Percentiles rank a stretch among this genome's conserved stretches.
Evolutionary conservation across 257 asterid genomes (phyloP).

Genomic region (Coffea canephora): DNA sequence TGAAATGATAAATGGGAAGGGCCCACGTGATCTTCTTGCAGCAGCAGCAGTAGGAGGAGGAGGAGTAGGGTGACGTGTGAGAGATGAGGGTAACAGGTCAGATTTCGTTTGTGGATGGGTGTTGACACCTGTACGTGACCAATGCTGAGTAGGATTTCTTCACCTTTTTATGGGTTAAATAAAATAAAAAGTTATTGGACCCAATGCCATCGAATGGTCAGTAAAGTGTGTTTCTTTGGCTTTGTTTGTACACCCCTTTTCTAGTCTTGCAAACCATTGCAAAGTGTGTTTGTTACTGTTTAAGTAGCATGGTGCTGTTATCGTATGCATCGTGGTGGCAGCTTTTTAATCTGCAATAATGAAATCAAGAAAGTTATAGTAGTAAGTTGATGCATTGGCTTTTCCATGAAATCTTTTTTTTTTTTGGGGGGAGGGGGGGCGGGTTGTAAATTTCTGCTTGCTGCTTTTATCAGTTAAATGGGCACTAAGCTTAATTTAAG

Average conservation of each 20-base stretch:
- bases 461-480: not conserved
- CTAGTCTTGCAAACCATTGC: not conserved
- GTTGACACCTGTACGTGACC: constrained; percentile 28
- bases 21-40: constrained; percentile 24
- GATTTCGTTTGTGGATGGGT: constrained; percentile 5
- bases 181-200: not conserved
- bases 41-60: not conserved
- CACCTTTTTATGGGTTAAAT: not conserved
- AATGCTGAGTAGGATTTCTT: constrained; percentile 17
- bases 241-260: not conserved
- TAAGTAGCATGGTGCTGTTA: not conserved
- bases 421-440: too few relatives aligned
- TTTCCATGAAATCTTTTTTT: not conserved
- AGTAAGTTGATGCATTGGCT: not conserved
- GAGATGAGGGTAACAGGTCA: not conserved
- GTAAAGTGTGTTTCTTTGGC: not conserved
- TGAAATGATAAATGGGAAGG: constrained; percentile 1
- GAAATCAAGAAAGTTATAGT: constrained; percentile 4
- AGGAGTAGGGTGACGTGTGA: constrained; percentile 16
- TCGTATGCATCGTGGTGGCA: not conserved
- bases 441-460: not conserved
- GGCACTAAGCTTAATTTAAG: not conserved
- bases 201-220: constrained; percentile 10
- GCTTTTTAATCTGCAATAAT: constrained; percentile 13
- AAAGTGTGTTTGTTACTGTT: constrained; percentile 4